Conservation (phyloP, 2,329 filamentous ascomycete species). For the Nothomitra cinnamomea region DNA sequence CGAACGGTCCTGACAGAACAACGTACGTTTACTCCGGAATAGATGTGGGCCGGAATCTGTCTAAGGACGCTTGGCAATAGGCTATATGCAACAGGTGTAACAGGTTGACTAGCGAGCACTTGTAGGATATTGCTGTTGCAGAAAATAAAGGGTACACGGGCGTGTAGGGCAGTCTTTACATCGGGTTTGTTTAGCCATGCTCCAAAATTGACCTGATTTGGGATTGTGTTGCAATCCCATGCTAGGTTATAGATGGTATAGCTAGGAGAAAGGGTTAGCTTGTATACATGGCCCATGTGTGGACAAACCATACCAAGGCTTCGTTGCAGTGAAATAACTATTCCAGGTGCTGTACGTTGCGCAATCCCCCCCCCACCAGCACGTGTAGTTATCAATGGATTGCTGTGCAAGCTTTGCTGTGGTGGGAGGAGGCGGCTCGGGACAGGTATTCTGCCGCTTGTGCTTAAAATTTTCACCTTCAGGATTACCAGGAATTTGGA, state of each 20-base stretch:
- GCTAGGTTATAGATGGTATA: slow-evolving; percentile 21
- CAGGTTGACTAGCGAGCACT: slow-evolving; percentile 12
- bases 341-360: no score
- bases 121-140: slow-evolving; percentile 19
- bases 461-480: slow-evolving; percentile 18
- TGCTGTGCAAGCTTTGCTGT: no score
- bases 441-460: no score
- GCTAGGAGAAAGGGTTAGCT: slow-evolving; percentile 9
- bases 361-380: no score
- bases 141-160: slow-evolving; percentile 12
- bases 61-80: slow-evolving; percentile 20
- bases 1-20: no score
- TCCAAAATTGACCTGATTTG: not conserved
- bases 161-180: slow-evolving; percentile 5
- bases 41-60: slow-evolving; percentile 21
- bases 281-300: no score
- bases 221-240: slow-evolving; percentile 16
- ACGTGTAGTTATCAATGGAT: no score
- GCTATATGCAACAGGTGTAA: slow-evolving; percentile 17
- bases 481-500: slow-evolving; percentile 19
- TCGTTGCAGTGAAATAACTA: no score
- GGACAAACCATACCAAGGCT: no score
- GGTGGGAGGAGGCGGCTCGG: no score
- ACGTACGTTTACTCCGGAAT: slow-evolving; percentile 13
- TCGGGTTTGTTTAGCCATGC: slow-evolving; percentile 6